Evolutionary conservation across 768 basidiomycete species (phyloP).

Genomic region (Multifurca ochricompacta): DNA sequence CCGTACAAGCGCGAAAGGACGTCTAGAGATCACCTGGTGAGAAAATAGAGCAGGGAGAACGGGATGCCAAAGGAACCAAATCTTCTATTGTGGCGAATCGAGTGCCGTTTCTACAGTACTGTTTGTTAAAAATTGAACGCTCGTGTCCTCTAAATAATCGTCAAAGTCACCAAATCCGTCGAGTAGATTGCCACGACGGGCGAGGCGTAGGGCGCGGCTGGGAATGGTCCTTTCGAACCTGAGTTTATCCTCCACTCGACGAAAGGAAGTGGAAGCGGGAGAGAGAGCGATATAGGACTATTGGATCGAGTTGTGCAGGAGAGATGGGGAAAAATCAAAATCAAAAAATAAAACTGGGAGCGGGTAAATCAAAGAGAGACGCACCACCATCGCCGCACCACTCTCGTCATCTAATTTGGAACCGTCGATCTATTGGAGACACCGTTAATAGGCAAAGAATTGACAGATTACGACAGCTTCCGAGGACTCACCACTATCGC

Average conservation of each 20-base stretch:
- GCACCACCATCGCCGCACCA: conserved; percentile 11
- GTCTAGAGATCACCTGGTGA: not conserved
- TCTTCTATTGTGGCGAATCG: not conserved
- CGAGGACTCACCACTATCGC: conserved; percentile 55
- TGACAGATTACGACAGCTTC: not conserved
- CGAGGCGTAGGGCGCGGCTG: conserved; percentile 38
- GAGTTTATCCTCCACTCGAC: not conserved
- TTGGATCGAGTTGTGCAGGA: too few relatives aligned
- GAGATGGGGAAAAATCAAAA: not conserved
- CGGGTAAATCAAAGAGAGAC: not conserved
- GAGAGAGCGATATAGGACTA: conserved; percentile 1
- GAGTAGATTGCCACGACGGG: conserved; percentile 44
- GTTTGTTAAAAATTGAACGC: conserved; percentile 42
- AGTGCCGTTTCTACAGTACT: conserved; percentile 13
- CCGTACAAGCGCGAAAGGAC: not conserved
- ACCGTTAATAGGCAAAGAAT: conserved; percentile 39
- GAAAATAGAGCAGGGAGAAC: not conserved
- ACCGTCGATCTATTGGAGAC: conserved; percentile 38
- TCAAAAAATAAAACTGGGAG: not conserved
- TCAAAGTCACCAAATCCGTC: conserved; percentile 71
- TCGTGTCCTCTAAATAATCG: conserved; percentile 72
- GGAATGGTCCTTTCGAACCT: conserved; percentile 28
- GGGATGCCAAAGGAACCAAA: not conserved
- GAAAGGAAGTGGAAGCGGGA: not conserved
- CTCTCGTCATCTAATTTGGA: conserved; percentile 4